Evolutionary conservation across 805 yeast species (phyloP), one percentile per base, ranked within the genome.

Genomic region (Lachancea lanzarotensis): DNA sequence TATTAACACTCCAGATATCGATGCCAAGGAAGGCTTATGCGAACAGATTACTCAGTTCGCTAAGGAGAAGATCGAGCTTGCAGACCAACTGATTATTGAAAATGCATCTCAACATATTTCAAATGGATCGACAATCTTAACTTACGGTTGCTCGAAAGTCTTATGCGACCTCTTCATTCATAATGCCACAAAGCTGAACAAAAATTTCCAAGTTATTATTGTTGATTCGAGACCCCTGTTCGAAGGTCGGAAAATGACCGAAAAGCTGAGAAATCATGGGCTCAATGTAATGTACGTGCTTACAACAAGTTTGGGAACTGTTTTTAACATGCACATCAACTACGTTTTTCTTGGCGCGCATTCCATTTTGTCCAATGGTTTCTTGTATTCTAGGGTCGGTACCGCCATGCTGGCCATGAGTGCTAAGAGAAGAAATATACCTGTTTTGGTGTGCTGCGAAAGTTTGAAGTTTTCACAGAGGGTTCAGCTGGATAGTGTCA

Each of bases 391-490:
- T 1, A 78, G 98, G 50, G 97, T 88, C 15, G 98, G 98, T 18
- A 83, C 97, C 7, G 96, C 97, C 1, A 70, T 90, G 67, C 78
- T 93, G 38, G 95, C 98, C 8, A 86, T 91, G 87, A 79, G 84
- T 67, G 90, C 95, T 19, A 82, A 84, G 53, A 79, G 84, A 45
- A 79, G 90, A 59, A 85, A 89, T 57, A 85, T 93, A 40, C 98
- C 98, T 0, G 97, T 93, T 5, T 73, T 93, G 50, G 96, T 95
- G 1, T 87, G 96, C 57, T 91, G 98, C 68, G 98, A 93, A 66
- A 81, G 91, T 42, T 78, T 93, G 66, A 93, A 93, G 67, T 93
- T 93, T 60, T 81, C 95, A 22, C 98, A 93, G 63, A 81, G 93
- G 55, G 97, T 93, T 9, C 98, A 91, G 68, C 76, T 93, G 48